These are phyloP conservation scores for Verbena officinalis DNA, from an alignment of 257 asterid genomes.

Conservation along the genomic window DNA sequence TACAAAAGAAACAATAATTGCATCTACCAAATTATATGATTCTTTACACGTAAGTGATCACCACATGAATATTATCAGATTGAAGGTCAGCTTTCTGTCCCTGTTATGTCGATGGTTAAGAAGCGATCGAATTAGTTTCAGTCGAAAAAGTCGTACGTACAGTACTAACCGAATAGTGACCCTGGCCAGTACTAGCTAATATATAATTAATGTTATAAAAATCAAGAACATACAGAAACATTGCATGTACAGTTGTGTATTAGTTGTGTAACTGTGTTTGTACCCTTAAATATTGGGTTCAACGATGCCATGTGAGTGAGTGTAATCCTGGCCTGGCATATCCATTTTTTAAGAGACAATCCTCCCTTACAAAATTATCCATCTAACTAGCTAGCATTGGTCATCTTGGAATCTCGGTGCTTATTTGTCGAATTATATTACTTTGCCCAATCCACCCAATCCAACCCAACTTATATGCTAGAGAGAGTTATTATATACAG, in stretches of 20 bases:
- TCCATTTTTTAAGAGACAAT: neutral
- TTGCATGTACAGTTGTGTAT: slow-evolving; percentile 26
- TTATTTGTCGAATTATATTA: too few relatives aligned
- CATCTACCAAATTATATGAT: neutral
- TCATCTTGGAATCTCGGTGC: neutral
- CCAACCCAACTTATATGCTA: neutral
- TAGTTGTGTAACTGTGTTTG: slow-evolving; percentile 31
- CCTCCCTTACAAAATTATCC: neutral
- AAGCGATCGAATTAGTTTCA: neutral
- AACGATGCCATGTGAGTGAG: slow-evolving; percentile 29
- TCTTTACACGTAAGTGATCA: slow-evolving; percentile 12
- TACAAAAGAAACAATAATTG: slow-evolving; percentile 11
- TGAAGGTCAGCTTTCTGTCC: slow-evolving; percentile 8
- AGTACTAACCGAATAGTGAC: too few relatives aligned
- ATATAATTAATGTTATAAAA: neutral
- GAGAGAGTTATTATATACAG: too few relatives aligned
- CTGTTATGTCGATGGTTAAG: slow-evolving; percentile 6
- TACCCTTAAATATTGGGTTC: slow-evolving; percentile 17
- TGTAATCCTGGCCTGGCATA: slow-evolving; percentile 31
- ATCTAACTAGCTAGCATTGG: neutral
- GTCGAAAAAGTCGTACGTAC: too few relatives aligned
- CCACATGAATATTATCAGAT: slow-evolving; percentile 11
- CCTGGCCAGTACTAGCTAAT: too few relatives aligned
- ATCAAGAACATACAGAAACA: neutral
- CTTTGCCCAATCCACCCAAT: too few relatives aligned